phyloP scores from a whole-genome alignment of 768 basidiomycete genomes.

The Rhodotorula paludigena region DNA sequence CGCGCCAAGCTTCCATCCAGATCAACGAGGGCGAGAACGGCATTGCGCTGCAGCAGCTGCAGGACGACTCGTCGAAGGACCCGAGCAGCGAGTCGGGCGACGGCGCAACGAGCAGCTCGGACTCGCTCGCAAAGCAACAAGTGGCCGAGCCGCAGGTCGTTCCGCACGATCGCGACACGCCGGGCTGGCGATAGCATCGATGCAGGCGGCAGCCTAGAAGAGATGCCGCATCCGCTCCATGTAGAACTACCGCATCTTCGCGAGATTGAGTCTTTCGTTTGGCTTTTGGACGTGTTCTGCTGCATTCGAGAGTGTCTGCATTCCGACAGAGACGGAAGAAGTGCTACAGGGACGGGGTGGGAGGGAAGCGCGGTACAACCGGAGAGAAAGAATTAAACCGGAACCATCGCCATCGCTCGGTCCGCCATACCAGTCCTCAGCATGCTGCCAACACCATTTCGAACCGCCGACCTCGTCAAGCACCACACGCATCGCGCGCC shows the following conservation, averaged over 20 bases:
- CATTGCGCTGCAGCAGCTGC: neutral
- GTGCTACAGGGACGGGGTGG: neutral
- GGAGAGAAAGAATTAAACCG: too few species aligned
- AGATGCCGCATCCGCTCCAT: neutral
- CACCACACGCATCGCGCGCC: neutral
- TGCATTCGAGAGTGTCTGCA: neutral
- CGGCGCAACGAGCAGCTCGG: neutral
- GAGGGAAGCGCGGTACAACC: neutral
- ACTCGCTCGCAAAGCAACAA: neutral
- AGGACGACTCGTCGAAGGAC: neutral
- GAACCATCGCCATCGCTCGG: neutral
- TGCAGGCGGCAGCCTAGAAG: neutral
- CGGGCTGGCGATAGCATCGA: neutral
- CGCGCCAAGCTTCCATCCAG: neutral
- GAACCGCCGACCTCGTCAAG: too few species aligned
- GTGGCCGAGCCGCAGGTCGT: neutral
- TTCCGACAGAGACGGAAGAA: neutral
- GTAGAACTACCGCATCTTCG: neutral
- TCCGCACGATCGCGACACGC: neutral
- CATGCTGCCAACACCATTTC: too few species aligned
- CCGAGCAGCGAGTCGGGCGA: neutral
- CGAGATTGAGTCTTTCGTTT: neutral
- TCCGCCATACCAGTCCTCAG: neutral
- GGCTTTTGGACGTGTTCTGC: neutral
- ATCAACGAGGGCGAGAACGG: neutral